A percentile compares a stretch with the other conserved stretches of the same genome.
Evolutionary conservation across 1,284 basidiomycete genomes (phyloP).

Genomic region (Ustilago xerochloae): DNA sequence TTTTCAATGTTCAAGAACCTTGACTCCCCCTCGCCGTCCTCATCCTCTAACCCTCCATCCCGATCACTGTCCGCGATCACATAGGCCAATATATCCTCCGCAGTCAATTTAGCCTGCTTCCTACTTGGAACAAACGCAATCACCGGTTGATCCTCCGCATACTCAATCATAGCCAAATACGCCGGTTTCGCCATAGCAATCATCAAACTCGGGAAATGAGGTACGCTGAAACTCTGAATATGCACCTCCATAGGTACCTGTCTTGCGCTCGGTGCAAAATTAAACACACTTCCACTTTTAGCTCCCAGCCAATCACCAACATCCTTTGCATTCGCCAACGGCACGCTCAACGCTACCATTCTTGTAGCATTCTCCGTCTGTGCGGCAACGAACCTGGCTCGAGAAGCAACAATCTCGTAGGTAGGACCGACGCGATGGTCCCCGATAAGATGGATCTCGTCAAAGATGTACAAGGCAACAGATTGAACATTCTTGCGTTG

Average conservation of each 20-base stretch:
- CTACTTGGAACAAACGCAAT: conserved; percentile 93
- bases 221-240: conserved; percentile 91
- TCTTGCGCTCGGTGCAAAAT: conserved; percentile 93
- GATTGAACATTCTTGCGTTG: conserved; percentile 96
- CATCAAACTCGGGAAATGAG: conserved; percentile 98
- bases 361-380: conserved; percentile 90
- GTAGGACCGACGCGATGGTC: conserved; percentile 88
- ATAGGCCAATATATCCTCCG: conserved; percentile 89
- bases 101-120: conserved; percentile 91
- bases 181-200: conserved; percentile 99
- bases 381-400: conserved; percentile 94
- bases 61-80: conserved; percentile 81
- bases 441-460: conserved; percentile 93
- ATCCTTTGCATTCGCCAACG: conserved; percentile 94
- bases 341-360: conserved; percentile 92
- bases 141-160: conserved; percentile 85
- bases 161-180: conserved; percentile 90
- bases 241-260: conserved; percentile 97
- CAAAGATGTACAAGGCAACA: conserved; percentile 90
- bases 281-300: conserved; percentile 88
- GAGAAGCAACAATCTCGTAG: conserved; percentile 93
- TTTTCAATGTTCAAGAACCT: conserved; percentile 91
- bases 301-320: conserved; percentile 98
- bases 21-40: conserved; percentile 72
- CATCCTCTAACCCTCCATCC: conserved; percentile 16